A percentile compares a stretch with the other conserved stretches of the same genome.
phyloP scores from a whole-genome alignment of 257 asterid genomes.

The Ballota nigra region DNA sequence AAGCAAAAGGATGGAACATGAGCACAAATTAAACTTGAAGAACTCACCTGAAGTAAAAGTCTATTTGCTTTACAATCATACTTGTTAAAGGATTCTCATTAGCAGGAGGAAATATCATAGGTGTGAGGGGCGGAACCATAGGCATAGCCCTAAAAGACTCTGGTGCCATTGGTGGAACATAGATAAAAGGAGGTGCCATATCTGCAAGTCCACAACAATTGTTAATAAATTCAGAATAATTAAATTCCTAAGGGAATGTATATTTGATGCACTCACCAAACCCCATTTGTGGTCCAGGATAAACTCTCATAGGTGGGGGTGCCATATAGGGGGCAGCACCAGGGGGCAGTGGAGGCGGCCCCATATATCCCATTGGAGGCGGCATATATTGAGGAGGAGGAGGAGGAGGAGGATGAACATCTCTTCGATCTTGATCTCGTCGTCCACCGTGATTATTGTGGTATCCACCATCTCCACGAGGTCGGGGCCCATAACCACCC shows the following conservation, averaged over 20 bases:
- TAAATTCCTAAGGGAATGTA: not conserved
- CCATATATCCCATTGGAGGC: conserved; percentile 39
- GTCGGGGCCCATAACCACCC: conserved; percentile 60
- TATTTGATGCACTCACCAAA: conserved; percentile 49
- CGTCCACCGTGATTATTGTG: conserved; percentile 68
- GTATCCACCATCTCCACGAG: conserved; percentile 73
- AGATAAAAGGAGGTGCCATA: conserved; percentile 43
- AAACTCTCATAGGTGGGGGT: conserved; percentile 54
- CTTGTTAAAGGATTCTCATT: conserved; percentile 42
- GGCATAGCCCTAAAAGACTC: conserved; percentile 60
- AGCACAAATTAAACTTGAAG: not conserved
- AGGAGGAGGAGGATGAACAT: conserved; percentile 46
- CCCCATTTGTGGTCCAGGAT: conserved; percentile 46
- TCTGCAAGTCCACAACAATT: conserved; percentile 36
- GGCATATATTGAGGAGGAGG: conserved; percentile 48
- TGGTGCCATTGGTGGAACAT: conserved; percentile 50
- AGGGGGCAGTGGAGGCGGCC: conserved; percentile 54
- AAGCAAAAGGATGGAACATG: not conserved
- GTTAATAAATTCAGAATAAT: conserved; percentile 16
- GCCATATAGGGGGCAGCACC: conserved; percentile 53
- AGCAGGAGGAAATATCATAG: conserved; percentile 37
- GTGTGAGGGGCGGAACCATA: conserved; percentile 45
- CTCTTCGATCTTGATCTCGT: conserved; percentile 72
- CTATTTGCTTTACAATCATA: conserved; percentile 64
- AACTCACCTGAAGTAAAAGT: conserved; percentile 80